phyloP scores from a whole-genome alignment of 228 moss, liverwort and hornwort genomes.

The Sphagnum magellanicum region DNA sequence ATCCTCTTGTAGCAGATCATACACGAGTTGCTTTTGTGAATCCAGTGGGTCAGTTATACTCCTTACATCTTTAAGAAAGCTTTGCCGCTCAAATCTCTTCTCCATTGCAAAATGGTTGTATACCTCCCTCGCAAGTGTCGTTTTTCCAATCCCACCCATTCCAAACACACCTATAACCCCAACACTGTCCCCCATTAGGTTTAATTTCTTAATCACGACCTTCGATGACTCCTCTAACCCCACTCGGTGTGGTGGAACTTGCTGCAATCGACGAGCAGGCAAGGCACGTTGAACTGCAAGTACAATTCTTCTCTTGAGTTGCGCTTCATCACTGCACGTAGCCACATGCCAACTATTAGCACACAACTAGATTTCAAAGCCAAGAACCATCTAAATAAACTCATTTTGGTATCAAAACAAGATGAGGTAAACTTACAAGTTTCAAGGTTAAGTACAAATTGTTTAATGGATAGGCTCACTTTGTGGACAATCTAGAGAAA shows the following conservation, averaged over 20 bases:
- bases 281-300: no score
- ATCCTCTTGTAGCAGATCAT: not conserved
- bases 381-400: no score
- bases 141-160: conserved; percentile 40
- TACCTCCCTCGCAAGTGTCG: conserved; percentile 21
- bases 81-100: not conserved
- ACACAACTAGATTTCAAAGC: no score
- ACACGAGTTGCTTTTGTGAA: conserved; percentile 7
- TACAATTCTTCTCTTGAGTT: no score
- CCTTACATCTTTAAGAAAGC: conserved; percentile 4
- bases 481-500: not conserved
- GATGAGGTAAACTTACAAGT: not conserved
- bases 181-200: conserved; percentile 10
- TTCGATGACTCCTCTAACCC: not conserved
- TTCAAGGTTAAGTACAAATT: not conserved
- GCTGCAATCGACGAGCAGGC: no score
- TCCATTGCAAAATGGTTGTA: conserved; percentile 11
- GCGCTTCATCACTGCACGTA: no score
- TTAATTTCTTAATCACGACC: not conserved
- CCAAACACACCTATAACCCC: conserved; percentile 23
- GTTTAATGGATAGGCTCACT: not conserved
- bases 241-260: not conserved
- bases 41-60: not conserved
- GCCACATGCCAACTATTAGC: no score
- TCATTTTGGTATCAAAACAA: not conserved